Conservation (phyloP, 1,284 basidiomycete genomes). For the Ceraceosorus bombacis region DNA sequence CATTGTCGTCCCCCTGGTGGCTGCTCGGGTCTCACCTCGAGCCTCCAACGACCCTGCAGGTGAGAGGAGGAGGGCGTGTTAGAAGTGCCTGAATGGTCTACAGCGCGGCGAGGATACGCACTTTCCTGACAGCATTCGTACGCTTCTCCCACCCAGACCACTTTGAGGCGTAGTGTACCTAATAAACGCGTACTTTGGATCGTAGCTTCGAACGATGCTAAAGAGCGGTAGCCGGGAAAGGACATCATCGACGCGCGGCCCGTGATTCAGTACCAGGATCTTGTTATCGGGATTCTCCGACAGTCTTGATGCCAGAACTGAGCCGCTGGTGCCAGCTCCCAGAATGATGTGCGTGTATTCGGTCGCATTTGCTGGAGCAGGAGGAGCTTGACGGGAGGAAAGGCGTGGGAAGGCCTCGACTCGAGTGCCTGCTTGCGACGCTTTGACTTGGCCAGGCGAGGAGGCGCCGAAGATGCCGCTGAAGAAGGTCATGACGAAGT, state of each 20-base stretch:
- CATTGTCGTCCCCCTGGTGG: background rate
- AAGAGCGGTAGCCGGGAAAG: conserved; percentile 8
- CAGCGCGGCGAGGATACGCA: conserved; percentile 4
- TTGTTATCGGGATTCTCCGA: background rate
- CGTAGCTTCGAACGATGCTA: conserved; percentile 3
- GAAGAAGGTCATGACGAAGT: no score
- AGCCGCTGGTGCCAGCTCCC: conserved; percentile 11
- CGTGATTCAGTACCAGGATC: background rate
- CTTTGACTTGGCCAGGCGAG: no score
- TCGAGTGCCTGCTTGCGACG: no score
- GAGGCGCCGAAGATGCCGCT: no score
- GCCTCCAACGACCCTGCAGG: conserved; percentile 10
- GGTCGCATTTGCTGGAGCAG: background rate
- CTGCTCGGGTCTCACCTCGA: conserved; percentile 8
- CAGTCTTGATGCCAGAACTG: conserved; percentile 8
- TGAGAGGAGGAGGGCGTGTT: background rate
- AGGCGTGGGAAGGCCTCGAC: no score
- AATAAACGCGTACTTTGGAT: conserved; percentile 8
- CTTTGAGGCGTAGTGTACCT: conserved; percentile 8
- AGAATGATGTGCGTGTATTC: conserved; percentile 4
- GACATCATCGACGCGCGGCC: conserved; percentile 6
- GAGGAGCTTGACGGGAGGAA: no score
- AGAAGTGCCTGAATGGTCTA: no score
- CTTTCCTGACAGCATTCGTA: conserved; percentile 6
- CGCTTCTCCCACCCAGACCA: conserved; percentile 1